Evolutionary conservation across 192 early-diverging fungal genomes (phyloP).

Genomic region (Coemansia sp.): DNA sequence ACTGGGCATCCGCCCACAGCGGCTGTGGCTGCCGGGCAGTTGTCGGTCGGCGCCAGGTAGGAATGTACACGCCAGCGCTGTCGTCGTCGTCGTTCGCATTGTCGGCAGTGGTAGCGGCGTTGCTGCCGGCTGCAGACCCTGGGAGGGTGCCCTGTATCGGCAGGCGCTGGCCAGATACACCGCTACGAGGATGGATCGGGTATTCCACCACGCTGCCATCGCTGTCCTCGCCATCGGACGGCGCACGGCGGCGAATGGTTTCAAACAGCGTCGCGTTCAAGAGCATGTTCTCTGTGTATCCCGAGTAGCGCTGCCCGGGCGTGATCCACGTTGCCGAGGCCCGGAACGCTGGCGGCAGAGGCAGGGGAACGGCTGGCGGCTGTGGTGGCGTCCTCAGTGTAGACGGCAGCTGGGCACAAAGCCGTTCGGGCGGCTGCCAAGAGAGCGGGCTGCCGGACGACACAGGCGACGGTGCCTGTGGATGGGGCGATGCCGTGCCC

Average conservation of each 20-base stretch:
- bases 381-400: no score
- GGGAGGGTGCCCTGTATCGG: no score
- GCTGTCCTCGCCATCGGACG: slow-evolving; percentile 15
- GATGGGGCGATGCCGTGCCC: background rate
- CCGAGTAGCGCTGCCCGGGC: slow-evolving; percentile 40
- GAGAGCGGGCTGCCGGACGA: slow-evolving; percentile 18
- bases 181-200: background rate
- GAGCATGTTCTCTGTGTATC: slow-evolving; percentile 40
- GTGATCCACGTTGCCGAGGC: slow-evolving; percentile 38
- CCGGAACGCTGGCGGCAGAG: slow-evolving; percentile 18
- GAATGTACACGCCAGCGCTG: slow-evolving; percentile 36
- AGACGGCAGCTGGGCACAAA: background rate
- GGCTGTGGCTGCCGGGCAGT: slow-evolving; percentile 4
- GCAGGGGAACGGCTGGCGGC: background rate
- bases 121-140: no score
- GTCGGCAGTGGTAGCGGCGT: background rate
- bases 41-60: slow-evolving; percentile 30
- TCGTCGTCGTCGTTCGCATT: slow-evolving; percentile 2
- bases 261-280: slow-evolving; percentile 44
- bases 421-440: slow-evolving; percentile 4
- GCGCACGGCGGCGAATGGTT: slow-evolving; percentile 33
- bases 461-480: slow-evolving; percentile 7
- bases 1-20: slow-evolving; percentile 24
- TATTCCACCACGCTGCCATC: background rate
- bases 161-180: no score